These are phyloP conservation scores for Pseudocercospora ulei DNA, from an alignment of 2,329 filamentous ascomycete species.

Conservation along the genomic window DNA sequence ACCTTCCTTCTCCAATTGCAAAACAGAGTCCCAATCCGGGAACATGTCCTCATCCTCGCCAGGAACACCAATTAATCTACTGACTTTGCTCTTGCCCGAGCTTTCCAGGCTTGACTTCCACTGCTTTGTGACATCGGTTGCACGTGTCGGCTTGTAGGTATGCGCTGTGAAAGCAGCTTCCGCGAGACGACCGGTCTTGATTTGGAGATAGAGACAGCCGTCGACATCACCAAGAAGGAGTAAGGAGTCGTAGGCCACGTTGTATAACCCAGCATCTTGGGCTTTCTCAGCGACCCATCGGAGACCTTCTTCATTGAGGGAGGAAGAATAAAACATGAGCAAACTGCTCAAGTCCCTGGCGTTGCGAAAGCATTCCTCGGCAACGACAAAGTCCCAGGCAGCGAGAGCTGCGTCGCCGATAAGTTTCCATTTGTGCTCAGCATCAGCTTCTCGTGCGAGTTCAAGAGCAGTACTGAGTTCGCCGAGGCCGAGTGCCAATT, in stretches of 20 bases:
- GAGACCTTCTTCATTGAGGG: slow-evolving; percentile 66
- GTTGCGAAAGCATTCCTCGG: slow-evolving; percentile 84
- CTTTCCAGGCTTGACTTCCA: slow-evolving; percentile 84
- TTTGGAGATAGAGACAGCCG: slow-evolving; percentile 68
- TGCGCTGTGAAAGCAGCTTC: slow-evolving; percentile 89
- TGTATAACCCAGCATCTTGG: slow-evolving; percentile 67
- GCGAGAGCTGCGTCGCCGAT: slow-evolving; percentile 84
- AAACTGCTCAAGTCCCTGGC: slow-evolving; percentile 85
- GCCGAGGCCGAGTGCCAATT: slow-evolving; percentile 72
- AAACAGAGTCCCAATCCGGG: slow-evolving; percentile 89
- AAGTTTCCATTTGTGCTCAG: slow-evolving; percentile 96
- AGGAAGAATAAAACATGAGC: slow-evolving; percentile 78
- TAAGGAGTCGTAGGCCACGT: slow-evolving; percentile 81
- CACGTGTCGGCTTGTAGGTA: slow-evolving; percentile 81
- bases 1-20: slow-evolving; percentile 68
- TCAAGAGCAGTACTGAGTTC: slow-evolving; percentile 77
- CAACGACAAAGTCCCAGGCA: slow-evolving; percentile 76
- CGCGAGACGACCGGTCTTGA: slow-evolving; percentile 65
- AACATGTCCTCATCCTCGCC: slow-evolving; percentile 63
- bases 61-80: slow-evolving; percentile 72
- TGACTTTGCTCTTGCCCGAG: slow-evolving; percentile 72
- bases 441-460: slow-evolving; percentile 71
- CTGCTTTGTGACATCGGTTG: slow-evolving; percentile 55
- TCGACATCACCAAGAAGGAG: slow-evolving; percentile 81
- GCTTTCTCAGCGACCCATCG: slow-evolving; percentile 63